A percentile compares a stretch with the other conserved stretches of the same genome.
Evolutionary conservation across 164 flowering plant genomes (phyloP).

Genomic region (Echeveria elegans): DNA sequence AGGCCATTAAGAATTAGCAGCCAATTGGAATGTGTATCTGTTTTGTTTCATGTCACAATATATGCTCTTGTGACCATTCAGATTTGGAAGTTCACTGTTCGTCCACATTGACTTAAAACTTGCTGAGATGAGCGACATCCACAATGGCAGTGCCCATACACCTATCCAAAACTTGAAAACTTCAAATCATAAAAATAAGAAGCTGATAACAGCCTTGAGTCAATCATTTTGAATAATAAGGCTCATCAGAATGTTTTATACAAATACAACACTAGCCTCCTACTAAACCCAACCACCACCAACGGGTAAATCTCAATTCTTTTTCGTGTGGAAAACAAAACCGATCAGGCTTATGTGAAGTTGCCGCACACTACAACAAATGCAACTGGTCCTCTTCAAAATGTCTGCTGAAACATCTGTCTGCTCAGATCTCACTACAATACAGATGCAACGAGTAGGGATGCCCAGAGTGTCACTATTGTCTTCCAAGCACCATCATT

Average conservation of each 20-base stretch:
- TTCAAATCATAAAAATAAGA: not conserved
- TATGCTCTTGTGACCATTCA: not conserved
- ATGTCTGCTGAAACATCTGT: not conserved
- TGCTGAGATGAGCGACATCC: not conserved
- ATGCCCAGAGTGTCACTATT: not conserved
- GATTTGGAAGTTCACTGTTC: not conserved
- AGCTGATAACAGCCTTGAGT: not conserved
- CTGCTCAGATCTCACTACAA: not conserved
- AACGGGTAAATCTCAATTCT: not conserved
- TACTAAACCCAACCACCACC: not conserved
- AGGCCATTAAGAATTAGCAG: conserved; percentile 14
- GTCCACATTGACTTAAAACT: not conserved
- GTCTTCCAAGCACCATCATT: conserved; percentile 9
- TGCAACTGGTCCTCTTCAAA: not conserved
- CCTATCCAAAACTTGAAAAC: not conserved
- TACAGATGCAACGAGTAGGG: not conserved
- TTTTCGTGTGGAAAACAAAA: not conserved
- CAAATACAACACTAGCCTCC: not conserved
- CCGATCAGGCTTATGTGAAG: not conserved
- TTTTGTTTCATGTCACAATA: not conserved
- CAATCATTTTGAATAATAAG: not conserved
- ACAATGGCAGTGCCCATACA: not conserved
- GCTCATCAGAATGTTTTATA: not conserved
- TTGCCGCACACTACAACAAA: not conserved
- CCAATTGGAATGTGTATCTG: not conserved